A percentile compares a stretch with the other conserved stretches of the same genome.
Conservation (phyloP, 495 filamentous ascomycete genomes). For the Parachaetomium inaequale region DNA sequence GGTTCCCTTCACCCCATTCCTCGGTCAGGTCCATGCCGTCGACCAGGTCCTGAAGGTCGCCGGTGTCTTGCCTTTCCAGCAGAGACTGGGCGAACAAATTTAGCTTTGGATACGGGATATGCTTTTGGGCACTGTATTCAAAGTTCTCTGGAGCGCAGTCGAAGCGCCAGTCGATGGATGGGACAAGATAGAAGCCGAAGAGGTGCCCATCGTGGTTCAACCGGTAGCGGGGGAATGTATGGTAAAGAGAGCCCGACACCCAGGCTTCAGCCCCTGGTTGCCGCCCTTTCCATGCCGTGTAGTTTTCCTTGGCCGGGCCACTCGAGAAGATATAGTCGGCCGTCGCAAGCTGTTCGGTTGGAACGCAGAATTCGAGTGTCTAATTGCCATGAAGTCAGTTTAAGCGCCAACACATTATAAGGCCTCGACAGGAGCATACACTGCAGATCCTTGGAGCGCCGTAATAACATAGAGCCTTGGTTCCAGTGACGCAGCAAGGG, state of each 20-base stretch:
- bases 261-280: not conserved
- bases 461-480: not conserved
- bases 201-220: not conserved
- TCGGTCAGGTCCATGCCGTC: slow-evolving; percentile 8
- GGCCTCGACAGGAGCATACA: not conserved
- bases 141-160: not conserved
- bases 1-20: slow-evolving; percentile 1
- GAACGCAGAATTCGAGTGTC: not conserved
- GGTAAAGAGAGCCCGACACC: not conserved
- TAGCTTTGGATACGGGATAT: not conserved
- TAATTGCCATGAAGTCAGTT: not conserved
- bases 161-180: not conserved
- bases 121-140: slow-evolving; percentile 1
- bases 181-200: not conserved
- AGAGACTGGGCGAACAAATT: slow-evolving; percentile 7
- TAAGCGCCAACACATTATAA: not conserved
- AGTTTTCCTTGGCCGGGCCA: not conserved
- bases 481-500: not conserved
- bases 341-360: not conserved
- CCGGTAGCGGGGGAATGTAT: slow-evolving; percentile 1
- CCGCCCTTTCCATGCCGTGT: not conserved
- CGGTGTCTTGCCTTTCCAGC: not conserved
- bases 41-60: not conserved
- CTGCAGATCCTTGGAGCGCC: not conserved
- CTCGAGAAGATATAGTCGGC: not conserved